A percentile compares a stretch with the other conserved stretches of the same genome.
phyloP scores from a whole-genome alignment of 192 early-diverging fungal genomes.

The Linnemannia schmuckeri region DNA sequence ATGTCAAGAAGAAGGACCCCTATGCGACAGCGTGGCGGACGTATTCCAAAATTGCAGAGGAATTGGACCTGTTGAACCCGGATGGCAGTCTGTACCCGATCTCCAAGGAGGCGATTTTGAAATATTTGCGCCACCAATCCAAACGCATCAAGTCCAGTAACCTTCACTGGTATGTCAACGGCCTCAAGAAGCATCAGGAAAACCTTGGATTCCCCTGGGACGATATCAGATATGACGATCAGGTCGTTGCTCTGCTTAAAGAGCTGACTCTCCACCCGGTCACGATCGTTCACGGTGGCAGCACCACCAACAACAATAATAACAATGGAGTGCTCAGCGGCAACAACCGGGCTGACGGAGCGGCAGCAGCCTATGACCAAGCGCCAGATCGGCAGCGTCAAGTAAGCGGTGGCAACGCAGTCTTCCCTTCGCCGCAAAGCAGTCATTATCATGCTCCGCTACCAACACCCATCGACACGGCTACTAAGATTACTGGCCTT shows the following conservation, averaged over 20 bases:
- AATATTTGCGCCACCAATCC: slow-evolving; percentile 49
- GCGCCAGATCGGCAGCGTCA: neutral
- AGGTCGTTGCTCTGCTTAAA: slow-evolving; percentile 49
- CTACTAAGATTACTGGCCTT: slow-evolving; percentile 23
- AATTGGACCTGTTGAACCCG: slow-evolving; percentile 43
- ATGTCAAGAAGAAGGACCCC: slow-evolving; percentile 45
- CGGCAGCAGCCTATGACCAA: slow-evolving; percentile 1
- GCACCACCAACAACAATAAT: slow-evolving; percentile 8
- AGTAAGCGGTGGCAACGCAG: neutral
- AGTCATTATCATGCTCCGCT: neutral
- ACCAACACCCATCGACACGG: slow-evolving; percentile 27
- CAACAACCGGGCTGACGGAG: neutral
- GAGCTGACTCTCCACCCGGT: slow-evolving; percentile 49
- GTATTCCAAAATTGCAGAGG: slow-evolving; percentile 55
- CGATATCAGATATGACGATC: slow-evolving; percentile 48
- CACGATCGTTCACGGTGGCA: slow-evolving; percentile 22
- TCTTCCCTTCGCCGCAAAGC: neutral
- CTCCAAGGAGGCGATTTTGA: slow-evolving; percentile 50
- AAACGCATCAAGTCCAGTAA: slow-evolving; percentile 55
- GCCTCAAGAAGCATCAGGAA: slow-evolving; percentile 56
- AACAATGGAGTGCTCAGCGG: neutral
- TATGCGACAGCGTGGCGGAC: slow-evolving; percentile 55
- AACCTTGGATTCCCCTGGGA: slow-evolving; percentile 53
- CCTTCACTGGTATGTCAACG: slow-evolving; percentile 55
- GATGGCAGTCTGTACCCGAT: slow-evolving; percentile 53